Conservation (phyloP, 345 rosid genomes). For the Litchi chinensis region DNA sequence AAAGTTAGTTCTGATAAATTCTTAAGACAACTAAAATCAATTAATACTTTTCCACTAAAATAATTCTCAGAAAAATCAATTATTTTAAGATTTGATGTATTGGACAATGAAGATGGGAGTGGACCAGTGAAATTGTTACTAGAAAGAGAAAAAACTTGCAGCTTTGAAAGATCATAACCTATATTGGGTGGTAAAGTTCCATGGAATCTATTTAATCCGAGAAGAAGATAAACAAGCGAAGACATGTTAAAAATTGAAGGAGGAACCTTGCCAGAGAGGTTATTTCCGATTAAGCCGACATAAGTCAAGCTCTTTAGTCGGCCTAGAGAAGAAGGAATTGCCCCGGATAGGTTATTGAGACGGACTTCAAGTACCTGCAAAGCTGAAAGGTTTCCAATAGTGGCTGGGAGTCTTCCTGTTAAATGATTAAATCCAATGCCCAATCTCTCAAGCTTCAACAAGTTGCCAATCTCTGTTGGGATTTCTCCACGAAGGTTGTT, state of each 20-base stretch:
- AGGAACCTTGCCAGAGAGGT: conserved; percentile 20
- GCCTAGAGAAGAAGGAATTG: conserved; percentile 17
- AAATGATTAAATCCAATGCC: background rate
- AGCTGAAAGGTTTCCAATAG: conserved; percentile 19
- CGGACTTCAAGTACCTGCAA: background rate
- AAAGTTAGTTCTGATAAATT: background rate
- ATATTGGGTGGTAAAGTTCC: conserved; percentile 19
- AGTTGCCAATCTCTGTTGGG: background rate
- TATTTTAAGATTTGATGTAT: background rate
- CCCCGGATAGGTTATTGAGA: conserved; percentile 12
- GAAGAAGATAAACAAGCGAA: background rate
- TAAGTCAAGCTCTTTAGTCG: background rate
- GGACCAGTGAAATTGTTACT: background rate
- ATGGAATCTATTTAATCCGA: background rate
- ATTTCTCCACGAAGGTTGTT: conserved; percentile 10
- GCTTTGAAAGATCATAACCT: conserved; percentile 21
- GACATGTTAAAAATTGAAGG: conserved; percentile 25
- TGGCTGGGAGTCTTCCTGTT: conserved; percentile 16
- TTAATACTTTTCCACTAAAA: conserved; percentile 17
- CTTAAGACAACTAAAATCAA: background rate
- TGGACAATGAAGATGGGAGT: conserved; percentile 30
- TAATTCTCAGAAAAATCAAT: fast-evolving
- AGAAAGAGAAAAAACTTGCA: background rate
- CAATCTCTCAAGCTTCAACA: conserved; percentile 5
- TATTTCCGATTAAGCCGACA: background rate